These are phyloP conservation scores for Malus hybrid DNA, from an alignment of 331 rosid genomes.

Conservation along the genomic window DNA sequence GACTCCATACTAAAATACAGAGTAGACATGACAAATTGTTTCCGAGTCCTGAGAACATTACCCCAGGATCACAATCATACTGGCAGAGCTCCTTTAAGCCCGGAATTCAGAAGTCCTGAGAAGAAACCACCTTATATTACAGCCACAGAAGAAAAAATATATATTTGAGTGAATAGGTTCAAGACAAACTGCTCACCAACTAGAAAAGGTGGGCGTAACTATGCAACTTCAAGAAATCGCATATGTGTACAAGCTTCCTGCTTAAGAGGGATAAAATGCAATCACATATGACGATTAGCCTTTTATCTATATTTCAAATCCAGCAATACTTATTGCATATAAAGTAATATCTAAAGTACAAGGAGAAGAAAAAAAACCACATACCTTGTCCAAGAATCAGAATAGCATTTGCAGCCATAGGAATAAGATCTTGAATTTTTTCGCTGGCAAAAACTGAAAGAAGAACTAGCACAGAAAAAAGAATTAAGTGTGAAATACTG, in stretches of 20 bases:
- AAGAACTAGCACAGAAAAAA: constrained; percentile 39
- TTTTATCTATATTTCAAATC: not conserved
- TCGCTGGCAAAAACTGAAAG: constrained; percentile 64
- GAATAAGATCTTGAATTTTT: constrained; percentile 68
- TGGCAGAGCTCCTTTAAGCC: constrained; percentile 28
- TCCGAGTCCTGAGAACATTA: not conserved
- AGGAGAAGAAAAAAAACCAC: not conserved
- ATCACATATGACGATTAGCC: not conserved
- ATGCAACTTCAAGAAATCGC: constrained; percentile 62
- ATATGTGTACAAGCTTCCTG: constrained; percentile 82
- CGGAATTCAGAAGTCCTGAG: constrained; percentile 32
- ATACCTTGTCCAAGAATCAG: constrained; percentile 94
- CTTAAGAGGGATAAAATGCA: not conserved
- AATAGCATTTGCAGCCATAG: constrained; percentile 61
- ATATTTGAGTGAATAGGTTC: not conserved
- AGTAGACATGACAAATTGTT: not conserved
- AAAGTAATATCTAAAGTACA: not conserved
- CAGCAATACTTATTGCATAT: not conserved
- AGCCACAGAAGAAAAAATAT: not conserved
- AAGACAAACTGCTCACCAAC: constrained; percentile 36
- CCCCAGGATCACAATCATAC: constrained; percentile 29
- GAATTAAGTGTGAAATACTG: not conserved
- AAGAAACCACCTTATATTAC: constrained; percentile 10
- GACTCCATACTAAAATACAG: too few species aligned
- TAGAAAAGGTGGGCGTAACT: constrained; percentile 20